Conservation (phyloP, 2,329 filamentous ascomycete species). For the Calonectria hongkongensis region DNA sequence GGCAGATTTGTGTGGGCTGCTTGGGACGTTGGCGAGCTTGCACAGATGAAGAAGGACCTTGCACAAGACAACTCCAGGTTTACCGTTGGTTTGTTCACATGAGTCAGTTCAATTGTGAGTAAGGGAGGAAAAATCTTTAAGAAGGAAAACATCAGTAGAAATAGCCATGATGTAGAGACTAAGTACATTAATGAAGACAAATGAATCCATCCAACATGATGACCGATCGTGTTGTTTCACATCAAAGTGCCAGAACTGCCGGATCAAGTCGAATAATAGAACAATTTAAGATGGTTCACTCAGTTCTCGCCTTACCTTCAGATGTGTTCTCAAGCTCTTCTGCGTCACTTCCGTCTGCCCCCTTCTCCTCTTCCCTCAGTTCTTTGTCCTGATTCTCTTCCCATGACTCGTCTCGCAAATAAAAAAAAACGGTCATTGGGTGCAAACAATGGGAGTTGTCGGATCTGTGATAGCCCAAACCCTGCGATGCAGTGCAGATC, state of each 20-base stretch:
- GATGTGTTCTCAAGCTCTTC: background rate
- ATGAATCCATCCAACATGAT: background rate
- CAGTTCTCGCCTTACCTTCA: background rate
- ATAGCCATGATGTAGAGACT: too few species aligned
- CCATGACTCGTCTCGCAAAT: background rate
- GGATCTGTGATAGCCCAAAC: background rate
- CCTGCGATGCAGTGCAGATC: background rate
- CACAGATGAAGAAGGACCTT: slow-evolving; percentile 61
- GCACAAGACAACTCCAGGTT: slow-evolving; percentile 44
- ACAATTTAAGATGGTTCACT: background rate
- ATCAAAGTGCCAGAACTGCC: background rate
- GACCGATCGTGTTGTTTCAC: background rate
- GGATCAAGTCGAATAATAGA: background rate
- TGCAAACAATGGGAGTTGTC: background rate
- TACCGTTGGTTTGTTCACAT: slow-evolving; percentile 43
- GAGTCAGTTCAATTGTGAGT: background rate
- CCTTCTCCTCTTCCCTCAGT: background rate
- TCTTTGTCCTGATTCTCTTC: background rate
- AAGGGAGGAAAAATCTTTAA: background rate
- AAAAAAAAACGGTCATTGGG: background rate
- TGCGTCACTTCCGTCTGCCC: background rate
- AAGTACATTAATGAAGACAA: too few species aligned
- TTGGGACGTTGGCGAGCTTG: slow-evolving; percentile 72
- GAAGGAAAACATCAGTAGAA: too few species aligned
- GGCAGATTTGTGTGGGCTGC: slow-evolving; percentile 68